Evolutionary conservation across 345 rosid genomes (phyloP), one percentile per base, ranked within the genome.

Genomic region (Salix koriyanagi): DNA sequence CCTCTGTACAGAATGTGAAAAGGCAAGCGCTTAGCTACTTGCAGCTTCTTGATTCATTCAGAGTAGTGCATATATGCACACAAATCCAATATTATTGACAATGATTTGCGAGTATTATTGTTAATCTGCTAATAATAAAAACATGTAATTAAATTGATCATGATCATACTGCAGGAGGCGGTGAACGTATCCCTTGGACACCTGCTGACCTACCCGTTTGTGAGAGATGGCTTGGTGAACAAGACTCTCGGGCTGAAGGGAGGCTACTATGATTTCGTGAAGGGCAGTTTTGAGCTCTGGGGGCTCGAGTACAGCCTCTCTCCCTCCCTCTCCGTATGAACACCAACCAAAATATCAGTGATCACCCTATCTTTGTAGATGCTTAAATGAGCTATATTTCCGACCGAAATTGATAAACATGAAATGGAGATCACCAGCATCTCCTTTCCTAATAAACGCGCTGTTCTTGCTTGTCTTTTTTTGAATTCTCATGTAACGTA

Each of bases 201-300:
- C 83, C 74, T 95, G 78, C 90, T 95, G 44, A 90, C 92, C 0
- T 95, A 95, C 71, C 99, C 99, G 60, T 95, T 95, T 86, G 99
- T 95, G 87, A 89, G 98, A 81, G 87, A 91, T 25, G 98, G 98
- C 4, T 77, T 95, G 83, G 93, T 85, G 83, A 95, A 89, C 34
- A 90, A 89, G 77, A 95, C 98, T 10, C 92, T 95, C 16, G 75
- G 91, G 42, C 76, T 95, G 77, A 91, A 90, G 84, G 99, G 98
- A 54, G 99, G 96, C 26, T 86, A 95, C 90, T 95, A 93, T 72
- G 98, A 95, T 76, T 95, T 95, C 75, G 46, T 91, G 8, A 88
- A 88, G 34, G 98, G 98, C 76, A 69, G 86, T n/a, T 93, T 95
- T 79, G 96, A 95, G 91, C 96, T 95, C 60, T 95, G 99, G 99